Percentiles rank a stretch among this genome's conserved stretches.
Evolutionary conservation across 202 grass and related monocot genomes (phyloP).

Genomic region (Setaria viridis): DNA sequence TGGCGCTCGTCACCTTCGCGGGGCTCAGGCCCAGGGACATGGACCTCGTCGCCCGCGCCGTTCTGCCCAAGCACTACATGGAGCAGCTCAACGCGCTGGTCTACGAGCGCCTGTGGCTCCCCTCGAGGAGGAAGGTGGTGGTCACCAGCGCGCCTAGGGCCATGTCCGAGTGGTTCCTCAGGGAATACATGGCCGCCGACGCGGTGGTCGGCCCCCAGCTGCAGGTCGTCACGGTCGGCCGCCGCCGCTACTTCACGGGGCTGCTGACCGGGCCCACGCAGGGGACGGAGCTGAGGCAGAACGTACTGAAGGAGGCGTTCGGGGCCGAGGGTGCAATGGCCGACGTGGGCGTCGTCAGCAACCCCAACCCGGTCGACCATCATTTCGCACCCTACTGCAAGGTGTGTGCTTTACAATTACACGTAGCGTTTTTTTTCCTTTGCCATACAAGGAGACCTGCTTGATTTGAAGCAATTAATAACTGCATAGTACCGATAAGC

Average conservation of each 20-base stretch:
- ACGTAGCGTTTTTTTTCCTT: background rate
- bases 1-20: slow-evolving; percentile 80
- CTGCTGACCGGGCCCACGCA: slow-evolving; percentile 40
- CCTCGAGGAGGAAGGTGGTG: slow-evolving; percentile 52
- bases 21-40: slow-evolving; percentile 57
- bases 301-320: slow-evolving; percentile 43
- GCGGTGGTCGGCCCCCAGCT: slow-evolving; percentile 66
- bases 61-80: slow-evolving; percentile 85
- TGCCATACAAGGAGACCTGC: background rate
- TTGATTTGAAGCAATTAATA: background rate
- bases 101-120: slow-evolving; percentile 55
- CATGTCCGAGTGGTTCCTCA: slow-evolving; percentile 81
- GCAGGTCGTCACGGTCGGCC: slow-evolving; percentile 45
- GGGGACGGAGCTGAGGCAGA: background rate
- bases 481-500: background rate
- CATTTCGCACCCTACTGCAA: slow-evolving; percentile 63
- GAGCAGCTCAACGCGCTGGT: slow-evolving; percentile 66
- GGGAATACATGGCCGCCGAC: slow-evolving; percentile 67
- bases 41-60: slow-evolving; percentile 71
- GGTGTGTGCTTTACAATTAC: slow-evolving; percentile 33
- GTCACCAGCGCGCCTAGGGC: slow-evolving; percentile 67
- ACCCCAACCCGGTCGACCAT: slow-evolving; percentile 40
- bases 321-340: slow-evolving; percentile 27
- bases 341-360: slow-evolving; percentile 59
- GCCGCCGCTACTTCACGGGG: slow-evolving; percentile 70